Evolutionary conservation across 176 grass and related monocot species (phyloP), one percentile per base, ranked within the genome.

Genomic region (Poa annua): DNA sequence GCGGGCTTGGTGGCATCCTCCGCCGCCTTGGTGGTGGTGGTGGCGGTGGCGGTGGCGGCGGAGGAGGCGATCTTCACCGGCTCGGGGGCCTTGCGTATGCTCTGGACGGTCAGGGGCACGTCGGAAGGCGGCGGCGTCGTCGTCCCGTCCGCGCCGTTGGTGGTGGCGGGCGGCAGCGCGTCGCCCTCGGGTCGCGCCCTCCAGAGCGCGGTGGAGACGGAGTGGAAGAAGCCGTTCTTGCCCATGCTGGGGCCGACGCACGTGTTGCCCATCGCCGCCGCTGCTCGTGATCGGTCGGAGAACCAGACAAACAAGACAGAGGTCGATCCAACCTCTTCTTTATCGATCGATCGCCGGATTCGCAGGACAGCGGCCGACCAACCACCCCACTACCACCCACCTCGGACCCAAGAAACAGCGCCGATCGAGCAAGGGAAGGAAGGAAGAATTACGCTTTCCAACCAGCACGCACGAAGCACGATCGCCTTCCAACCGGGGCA

Each of bases 161-260:
- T 26, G 50, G 89, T 24, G 32, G 68, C 79, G 48, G 88, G 4
- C 3, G 63, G 84, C 41, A 79, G 82, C 74, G 86, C 79, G 48
- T 77, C 67, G 24, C 65, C 71, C 7, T 92, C 90, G 19, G 74
- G 86, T 20, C 79, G 92, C 65, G 76, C 25, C 71, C 75, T 75
- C 93, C 93, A 96, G 11, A 96, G 86, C 66, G 82, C 86, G 4
- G 92, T 94, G 29, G 93, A 92, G 5, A 96, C 88, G 48, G 93
- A 85, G 55, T 92, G 93, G 84, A 96, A 96, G 90, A 96, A 96
- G 52, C 93, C 93, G 65, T 90, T 92, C 77, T 81, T 81, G 67
- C 66, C 77, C 78, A 85, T 85, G 86, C 88, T 92, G 29, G 93
- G 93, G 73, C 93, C 93, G 69, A 92, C 90, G 86, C 93, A 96